Evolutionary conservation across 1,284 basidiomycete species (phyloP).

Genomic region (Rhodotorula sp.): DNA sequence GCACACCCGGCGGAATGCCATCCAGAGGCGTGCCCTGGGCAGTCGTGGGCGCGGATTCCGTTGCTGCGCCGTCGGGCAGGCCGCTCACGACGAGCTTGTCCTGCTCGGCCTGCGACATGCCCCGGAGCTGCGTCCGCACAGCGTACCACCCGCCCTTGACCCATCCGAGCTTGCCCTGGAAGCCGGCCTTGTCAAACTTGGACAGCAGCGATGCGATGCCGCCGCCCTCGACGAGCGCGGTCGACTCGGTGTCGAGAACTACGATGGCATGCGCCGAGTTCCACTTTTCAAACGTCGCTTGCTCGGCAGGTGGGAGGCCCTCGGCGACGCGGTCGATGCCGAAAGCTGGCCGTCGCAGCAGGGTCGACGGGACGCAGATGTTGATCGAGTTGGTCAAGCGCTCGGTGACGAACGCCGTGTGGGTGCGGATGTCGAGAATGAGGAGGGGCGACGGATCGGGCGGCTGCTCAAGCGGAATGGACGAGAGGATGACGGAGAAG

Average conservation of each 20-base stretch:
- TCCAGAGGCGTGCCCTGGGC: conserved; percentile 50
- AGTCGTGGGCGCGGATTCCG: conserved; percentile 60
- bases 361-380: conserved; percentile 87
- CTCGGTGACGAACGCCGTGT: conserved; percentile 63
- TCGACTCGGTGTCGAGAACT: conserved; percentile 78
- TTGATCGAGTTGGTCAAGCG: conserved; percentile 75
- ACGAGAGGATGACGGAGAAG: conserved; percentile 9
- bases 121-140: conserved; percentile 48
- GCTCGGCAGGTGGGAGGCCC: conserved; percentile 67
- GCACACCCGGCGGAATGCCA: conserved; percentile 3
- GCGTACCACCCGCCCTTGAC: conserved; percentile 76
- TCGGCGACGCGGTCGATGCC: conserved; percentile 69
- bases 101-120: not conserved
- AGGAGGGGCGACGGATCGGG: conserved; percentile 45
- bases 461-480: not conserved
- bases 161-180: conserved; percentile 67
- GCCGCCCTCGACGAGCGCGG: conserved; percentile 59
- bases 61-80: conserved; percentile 47
- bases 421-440: conserved; percentile 84
- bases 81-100: conserved; percentile 17
- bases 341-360: conserved; percentile 84
- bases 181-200: conserved; percentile 77
- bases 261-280: conserved; percentile 64
- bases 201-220: conserved; percentile 76
- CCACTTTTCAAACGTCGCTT: conserved; percentile 45